Base-by-base conservation (phyloP, 768 basidiomycete species). In the Hemileccinum impolitum region DNA sequence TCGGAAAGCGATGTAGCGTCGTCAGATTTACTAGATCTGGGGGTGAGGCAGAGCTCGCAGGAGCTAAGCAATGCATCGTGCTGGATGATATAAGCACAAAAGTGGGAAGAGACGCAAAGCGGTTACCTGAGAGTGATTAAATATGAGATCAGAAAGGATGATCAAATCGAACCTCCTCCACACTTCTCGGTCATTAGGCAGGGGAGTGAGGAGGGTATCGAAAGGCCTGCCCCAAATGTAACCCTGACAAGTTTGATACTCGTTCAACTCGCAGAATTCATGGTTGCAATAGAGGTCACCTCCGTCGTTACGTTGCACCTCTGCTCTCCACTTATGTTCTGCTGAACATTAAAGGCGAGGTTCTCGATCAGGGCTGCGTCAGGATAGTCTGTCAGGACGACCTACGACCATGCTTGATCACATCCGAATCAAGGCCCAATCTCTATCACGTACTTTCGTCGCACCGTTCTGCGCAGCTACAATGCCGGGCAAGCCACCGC, bases 101-200 rank as follows among this genome's bases (percentile, higher is more conserved):
- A 25, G 8, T 17, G 55, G 40, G 45, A 28, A 15, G 15, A 3
- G 26, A 15, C 11, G 4, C 21, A 6, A 30, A 12, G 8, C 21
- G 21, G 10, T 19, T 53, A 87, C 91, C 73, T 94, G 91, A 1
- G 93, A 93, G 58, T 95, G 94, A 58, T 94, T 96, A 69, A 95
- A 96, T 30, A 97, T 80, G 30, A 98, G 80, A 69, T 98, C 94
- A 2, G 92, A 94, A 48, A 97, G 74, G 52, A 98, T 83, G 46
- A 97, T 77, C 18, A 95, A 61, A 58, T 95, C 83, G 59, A 90
- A 97, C 26, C 70, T 68, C 3, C 56, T 53, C 31, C 50, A 53
- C 4, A 54, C 28, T 6, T 62, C 57, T 7, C 48, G 35, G 21
- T 52, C 52, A 25, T 44, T 25, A 19, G 66, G 66, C 0, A 66